These are phyloP conservation scores for Scolecobasidium constrictum DNA, from an alignment of 2,329 filamentous ascomycete species.

Conservation along the genomic window DNA sequence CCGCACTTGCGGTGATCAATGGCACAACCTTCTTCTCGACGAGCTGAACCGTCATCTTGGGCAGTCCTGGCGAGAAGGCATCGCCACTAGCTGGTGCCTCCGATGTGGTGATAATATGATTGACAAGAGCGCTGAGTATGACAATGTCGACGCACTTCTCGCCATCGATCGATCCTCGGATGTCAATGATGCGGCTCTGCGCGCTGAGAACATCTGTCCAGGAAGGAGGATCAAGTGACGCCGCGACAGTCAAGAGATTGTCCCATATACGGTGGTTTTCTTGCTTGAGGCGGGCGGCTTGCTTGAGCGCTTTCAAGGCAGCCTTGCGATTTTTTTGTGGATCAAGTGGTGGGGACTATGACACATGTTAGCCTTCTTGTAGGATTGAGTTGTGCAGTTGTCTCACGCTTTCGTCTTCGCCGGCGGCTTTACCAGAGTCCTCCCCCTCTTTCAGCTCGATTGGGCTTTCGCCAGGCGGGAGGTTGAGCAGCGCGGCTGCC, in stretches of 20 bases:
- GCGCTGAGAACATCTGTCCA: conserved; percentile 67
- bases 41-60: conserved; percentile 56
- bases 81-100: conserved; percentile 29
- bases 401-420: not conserved
- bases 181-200: conserved; percentile 61
- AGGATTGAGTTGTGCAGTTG: conserved; percentile 7
- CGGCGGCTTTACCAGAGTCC: conserved; percentile 1
- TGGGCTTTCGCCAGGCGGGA: conserved; percentile 20
- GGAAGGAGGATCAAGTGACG: conserved; percentile 64
- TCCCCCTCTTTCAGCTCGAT: conserved; percentile 26
- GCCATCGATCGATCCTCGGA: conserved; percentile 53
- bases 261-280: conserved; percentile 94
- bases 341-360: conserved; percentile 25
- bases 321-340: conserved; percentile 57
- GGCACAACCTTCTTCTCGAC: conserved; percentile 67
- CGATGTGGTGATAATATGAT: conserved; percentile 50
- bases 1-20: conserved; percentile 68
- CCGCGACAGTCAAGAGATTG: conserved; percentile 81
- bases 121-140: conserved; percentile 60
- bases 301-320: conserved; percentile 75
- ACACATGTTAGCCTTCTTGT: not conserved
- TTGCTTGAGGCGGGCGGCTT: conserved; percentile 71
- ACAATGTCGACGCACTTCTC: conserved; percentile 70
- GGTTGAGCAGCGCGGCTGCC: conserved; percentile 67
- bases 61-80: conserved; percentile 34